Evolutionary conservation across 139 green algal genomes (phyloP), one percentile per base, ranked within the genome.

Genomic region (Choricystis sp.): DNA sequence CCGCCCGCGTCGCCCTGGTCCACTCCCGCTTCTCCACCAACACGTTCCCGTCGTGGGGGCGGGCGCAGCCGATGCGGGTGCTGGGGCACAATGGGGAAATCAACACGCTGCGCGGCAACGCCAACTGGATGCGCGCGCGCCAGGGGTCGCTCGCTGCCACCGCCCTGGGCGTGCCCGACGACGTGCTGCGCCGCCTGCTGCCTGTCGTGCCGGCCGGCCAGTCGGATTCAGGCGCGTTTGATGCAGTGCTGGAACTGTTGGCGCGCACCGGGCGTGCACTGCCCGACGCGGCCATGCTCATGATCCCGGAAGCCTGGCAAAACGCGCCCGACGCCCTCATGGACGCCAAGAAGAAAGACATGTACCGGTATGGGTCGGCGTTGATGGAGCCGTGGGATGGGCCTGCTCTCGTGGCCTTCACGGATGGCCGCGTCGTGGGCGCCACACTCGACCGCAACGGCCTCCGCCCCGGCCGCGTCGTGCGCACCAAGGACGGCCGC

Each of bases 381-480:
- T 79, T 96, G 60, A 96, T 96, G 88, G 90, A 97, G 85, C 90
- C 90, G 2, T 97, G 90, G 90, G 90, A 97, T 66, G 90, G 90
- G 48, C 90, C 90, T 30, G 90, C 90, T 26, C 81, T 97, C 25
- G 85, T 94, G 5, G 58, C 86, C 25, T 95, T 97, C 78, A 95
- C 91, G 4, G 90, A 97, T 61, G 90, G 90, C 24, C 77, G 85
- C 62, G 94, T 86, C 74, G 79, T 97, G 5, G 90, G 90, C 26
- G 90, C 90, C 57, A 97, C 91, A 2, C 83, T 97, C 49, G 90
- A 97, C 74, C 78, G 90, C 59, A 97, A 97, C 73, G 90, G 90
- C 23, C 85, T 97, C 49, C 74, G 90, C n/a, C 90, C 90, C n/a
- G 90, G 90, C 5, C 79, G 90, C 55, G 96, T 92, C 76, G 96